A percentile compares a stretch with the other conserved stretches of the same genome.
Conservation (phyloP, 768 basidiomycete species). For the Mycena polygramma region DNA sequence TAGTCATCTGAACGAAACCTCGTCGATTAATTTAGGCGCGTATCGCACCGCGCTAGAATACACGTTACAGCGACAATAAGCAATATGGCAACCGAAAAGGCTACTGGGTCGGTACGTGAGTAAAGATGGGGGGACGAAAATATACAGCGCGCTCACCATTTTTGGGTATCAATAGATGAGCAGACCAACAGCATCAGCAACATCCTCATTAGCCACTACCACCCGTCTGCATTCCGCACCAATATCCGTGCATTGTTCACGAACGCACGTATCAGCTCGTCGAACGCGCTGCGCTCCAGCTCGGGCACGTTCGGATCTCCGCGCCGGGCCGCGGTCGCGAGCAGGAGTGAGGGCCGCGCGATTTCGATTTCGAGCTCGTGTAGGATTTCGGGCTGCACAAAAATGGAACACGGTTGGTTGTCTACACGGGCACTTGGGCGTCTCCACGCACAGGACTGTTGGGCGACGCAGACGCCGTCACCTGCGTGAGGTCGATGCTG, state of each 20-base stretch:
- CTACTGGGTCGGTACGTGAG: neutral
- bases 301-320: slow-evolving; percentile 71
- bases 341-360: slow-evolving; percentile 75
- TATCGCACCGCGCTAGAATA: neutral
- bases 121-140: neutral
- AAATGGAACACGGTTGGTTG: slow-evolving; percentile 2
- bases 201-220: slow-evolving; percentile 3
- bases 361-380: slow-evolving; percentile 96
- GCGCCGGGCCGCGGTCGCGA: slow-evolving; percentile 79
- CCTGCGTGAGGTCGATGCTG: slow-evolving; percentile 94
- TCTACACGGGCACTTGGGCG: slow-evolving; percentile 9
- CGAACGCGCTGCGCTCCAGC: slow-evolving; percentile 81
- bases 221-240: slow-evolving; percentile 72
- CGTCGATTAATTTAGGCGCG: too few species aligned
- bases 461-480: slow-evolving; percentile 67
- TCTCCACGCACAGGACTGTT: slow-evolving; percentile 62
- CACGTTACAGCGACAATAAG: neutral
- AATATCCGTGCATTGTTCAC: slow-evolving; percentile 95
- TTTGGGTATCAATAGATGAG: slow-evolving; percentile 4
- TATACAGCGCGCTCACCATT: slow-evolving; percentile 3
- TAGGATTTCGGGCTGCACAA: slow-evolving; percentile 65
- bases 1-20: too few species aligned
- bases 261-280: slow-evolving; percentile 92
- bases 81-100: slow-evolving; percentile 3
- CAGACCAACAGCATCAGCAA: neutral